These are phyloP conservation scores for Trametes polyzona DNA, from an alignment of 1,284 basidiomycete species.

Conservation along the genomic window DNA sequence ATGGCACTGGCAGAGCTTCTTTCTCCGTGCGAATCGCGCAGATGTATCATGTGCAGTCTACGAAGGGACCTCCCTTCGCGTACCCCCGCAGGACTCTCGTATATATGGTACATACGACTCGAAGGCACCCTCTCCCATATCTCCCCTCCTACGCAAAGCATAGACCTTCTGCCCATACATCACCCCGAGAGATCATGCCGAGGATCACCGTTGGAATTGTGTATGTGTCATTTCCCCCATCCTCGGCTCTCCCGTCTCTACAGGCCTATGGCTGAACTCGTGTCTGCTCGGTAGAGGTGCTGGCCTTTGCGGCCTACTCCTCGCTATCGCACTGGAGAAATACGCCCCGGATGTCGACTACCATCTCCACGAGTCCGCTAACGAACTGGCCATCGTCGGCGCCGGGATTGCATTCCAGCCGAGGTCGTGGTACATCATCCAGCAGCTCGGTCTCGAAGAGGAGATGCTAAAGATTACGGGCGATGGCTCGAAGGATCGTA, in stretches of 20 bases:
- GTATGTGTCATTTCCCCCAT: not conserved
- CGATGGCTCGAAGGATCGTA: conserved; percentile 36
- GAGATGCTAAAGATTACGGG: conserved; percentile 47
- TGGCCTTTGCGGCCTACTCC: conserved; percentile 42
- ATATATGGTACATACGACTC: too few relatives aligned
- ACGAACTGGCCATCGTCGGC: conserved; percentile 52
- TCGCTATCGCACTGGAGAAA: conserved; percentile 41
- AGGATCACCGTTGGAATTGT: conserved; percentile 9
- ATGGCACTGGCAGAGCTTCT: too few relatives aligned
- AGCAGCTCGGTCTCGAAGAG: conserved; percentile 51
- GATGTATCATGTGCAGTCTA: too few relatives aligned
- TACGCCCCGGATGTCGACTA: conserved; percentile 40
- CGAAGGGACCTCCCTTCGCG: too few relatives aligned
- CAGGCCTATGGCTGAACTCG: not conserved
- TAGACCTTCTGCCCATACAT: too few relatives aligned
- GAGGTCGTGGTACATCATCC: conserved; percentile 53
- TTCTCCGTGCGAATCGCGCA: too few relatives aligned
- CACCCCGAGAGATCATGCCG: too few relatives aligned
- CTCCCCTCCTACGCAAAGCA: too few relatives aligned
- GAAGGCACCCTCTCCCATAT: too few relatives aligned
- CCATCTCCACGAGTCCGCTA: conserved; percentile 54
- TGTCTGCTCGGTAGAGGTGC: not conserved
- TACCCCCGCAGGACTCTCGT: too few relatives aligned
- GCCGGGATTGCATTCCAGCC: conserved; percentile 59
- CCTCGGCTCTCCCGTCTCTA: not conserved